Conservation (phyloP, 352 stramenopile genomes). For the Phytophthora niederhauseri region DNA sequence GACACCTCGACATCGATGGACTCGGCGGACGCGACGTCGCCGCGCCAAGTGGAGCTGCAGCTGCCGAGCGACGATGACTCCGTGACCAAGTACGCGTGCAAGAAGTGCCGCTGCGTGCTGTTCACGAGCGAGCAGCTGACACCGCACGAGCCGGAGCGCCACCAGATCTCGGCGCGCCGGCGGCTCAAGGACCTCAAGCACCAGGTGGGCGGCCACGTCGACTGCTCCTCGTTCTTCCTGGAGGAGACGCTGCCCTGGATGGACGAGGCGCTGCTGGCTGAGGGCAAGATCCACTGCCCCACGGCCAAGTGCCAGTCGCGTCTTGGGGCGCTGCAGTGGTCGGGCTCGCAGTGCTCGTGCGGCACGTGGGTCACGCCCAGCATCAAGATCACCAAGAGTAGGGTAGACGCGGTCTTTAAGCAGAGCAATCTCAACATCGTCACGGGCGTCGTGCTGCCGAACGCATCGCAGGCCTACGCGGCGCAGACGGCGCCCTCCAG, state of each 20-base stretch:
- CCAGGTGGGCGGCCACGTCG: slow-evolving; percentile 37
- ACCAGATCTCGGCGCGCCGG: slow-evolving; percentile 70
- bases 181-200: slow-evolving; percentile 78
- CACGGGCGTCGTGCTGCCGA: slow-evolving; percentile 34
- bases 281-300: slow-evolving; percentile 80
- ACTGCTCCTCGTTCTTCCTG: slow-evolving; percentile 78
- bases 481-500: slow-evolving; percentile 10
- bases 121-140: slow-evolving; percentile 69
- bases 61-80: neutral
- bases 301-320: slow-evolving; percentile 73
- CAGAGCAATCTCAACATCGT: slow-evolving; percentile 41
- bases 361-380: slow-evolving; percentile 85
- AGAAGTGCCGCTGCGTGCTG: slow-evolving; percentile 68
- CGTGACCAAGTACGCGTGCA: slow-evolving; percentile 61
- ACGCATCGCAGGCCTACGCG: slow-evolving; percentile 3
- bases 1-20: neutral
- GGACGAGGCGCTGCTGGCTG: slow-evolving; percentile 59
- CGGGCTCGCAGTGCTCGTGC: slow-evolving; percentile 83
- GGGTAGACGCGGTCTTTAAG: slow-evolving; percentile 56
- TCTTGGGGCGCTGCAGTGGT: slow-evolving; percentile 74
- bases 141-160: slow-evolving; percentile 62
- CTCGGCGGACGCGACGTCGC: neutral
- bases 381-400: slow-evolving; percentile 85
- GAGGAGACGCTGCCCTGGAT: slow-evolving; percentile 75
- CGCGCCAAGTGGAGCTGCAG: slow-evolving; percentile 21